Conservation (phyloP, 116 monocot species). For the Papilionanthe hybrid region DNA sequence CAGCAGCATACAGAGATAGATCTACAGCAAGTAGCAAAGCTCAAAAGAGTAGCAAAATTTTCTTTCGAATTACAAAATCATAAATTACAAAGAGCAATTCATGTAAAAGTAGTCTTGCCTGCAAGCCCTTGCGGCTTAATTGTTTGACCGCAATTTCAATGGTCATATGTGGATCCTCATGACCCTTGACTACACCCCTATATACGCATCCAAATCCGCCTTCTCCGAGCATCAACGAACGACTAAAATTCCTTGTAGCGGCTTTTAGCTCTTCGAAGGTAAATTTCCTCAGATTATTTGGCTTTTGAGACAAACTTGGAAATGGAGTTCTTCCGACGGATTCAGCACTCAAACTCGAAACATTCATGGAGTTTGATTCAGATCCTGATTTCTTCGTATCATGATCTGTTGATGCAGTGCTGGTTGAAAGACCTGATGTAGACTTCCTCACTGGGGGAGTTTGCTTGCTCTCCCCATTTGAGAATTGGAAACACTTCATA, state of each 20-base stretch:
- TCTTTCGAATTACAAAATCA: not conserved
- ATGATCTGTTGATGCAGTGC: constrained; percentile 54
- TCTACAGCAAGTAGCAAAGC: no score
- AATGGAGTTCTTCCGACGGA: constrained; percentile 46
- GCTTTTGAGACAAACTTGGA: constrained; percentile 42
- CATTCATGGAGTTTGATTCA: constrained; percentile 41
- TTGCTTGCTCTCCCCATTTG: constrained; percentile 31
- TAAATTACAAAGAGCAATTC: not conserved
- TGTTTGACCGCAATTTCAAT: constrained; percentile 82
- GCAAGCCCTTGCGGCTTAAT: constrained; percentile 61
- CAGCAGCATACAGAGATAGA: not conserved
- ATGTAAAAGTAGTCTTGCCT: constrained; percentile 39
- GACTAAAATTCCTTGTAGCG: constrained; percentile 75
- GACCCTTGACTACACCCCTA: constrained; percentile 52
- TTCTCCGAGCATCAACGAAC: constrained; percentile 77
- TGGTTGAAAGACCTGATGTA: constrained; percentile 44
- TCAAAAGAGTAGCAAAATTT: not conserved
- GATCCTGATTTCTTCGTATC: constrained; percentile 60
- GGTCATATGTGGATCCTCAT: constrained; percentile 36
- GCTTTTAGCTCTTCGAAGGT: constrained; percentile 59
- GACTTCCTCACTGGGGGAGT: constrained; percentile 17
- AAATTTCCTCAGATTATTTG: constrained; percentile 56
- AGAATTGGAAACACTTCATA: constrained; percentile 69
- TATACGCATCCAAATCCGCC: constrained; percentile 93
- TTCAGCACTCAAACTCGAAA: constrained; percentile 45